Evolutionary conservation across 2,329 filamentous ascomycete genomes (phyloP).

Genomic region (Thielaviopsis euricoi): DNA sequence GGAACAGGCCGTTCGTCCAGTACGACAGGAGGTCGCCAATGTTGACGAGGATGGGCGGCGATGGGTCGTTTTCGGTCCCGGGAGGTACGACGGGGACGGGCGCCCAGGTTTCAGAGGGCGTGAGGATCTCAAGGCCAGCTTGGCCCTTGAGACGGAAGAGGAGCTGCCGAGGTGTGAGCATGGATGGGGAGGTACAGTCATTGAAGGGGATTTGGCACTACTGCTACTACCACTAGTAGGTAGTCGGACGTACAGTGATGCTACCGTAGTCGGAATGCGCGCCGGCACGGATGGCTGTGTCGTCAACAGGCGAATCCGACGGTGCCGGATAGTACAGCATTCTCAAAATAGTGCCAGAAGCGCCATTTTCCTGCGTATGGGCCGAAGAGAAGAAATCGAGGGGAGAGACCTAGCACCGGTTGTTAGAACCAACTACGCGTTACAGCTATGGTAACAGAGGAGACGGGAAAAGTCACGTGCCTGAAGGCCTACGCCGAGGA

Average conservation of each 20-base stretch:
- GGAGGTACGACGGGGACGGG: conserved; percentile 51
- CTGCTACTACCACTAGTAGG: too few relatives aligned
- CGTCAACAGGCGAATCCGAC: conserved; percentile 14
- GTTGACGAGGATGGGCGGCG: conserved; percentile 67
- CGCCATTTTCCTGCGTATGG: conserved; percentile 27
- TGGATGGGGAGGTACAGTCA: not conserved
- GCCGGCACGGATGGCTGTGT: conserved; percentile 55
- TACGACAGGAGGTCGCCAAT: conserved; percentile 56
- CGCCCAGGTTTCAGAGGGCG: conserved; percentile 37
- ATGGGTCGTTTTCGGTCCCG: conserved; percentile 38
- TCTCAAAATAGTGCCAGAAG: conserved; percentile 45
- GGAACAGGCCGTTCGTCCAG: conserved; percentile 80
- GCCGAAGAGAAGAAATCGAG: conserved; percentile 38
- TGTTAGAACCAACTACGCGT: conserved; percentile 11
- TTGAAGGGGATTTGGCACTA: too few relatives aligned
- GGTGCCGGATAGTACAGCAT: conserved; percentile 56
- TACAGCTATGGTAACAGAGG: not conserved
- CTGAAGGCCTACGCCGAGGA: conserved; percentile 63
- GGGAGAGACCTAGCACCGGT: conserved; percentile 24
- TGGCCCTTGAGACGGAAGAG: conserved; percentile 78
- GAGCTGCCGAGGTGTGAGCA: conserved; percentile 19
- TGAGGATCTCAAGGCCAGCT: conserved; percentile 70
- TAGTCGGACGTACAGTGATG: conserved; percentile 30
- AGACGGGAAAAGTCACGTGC: conserved; percentile 23
- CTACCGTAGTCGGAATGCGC: conserved; percentile 80